A percentile compares a stretch with the other conserved stretches of the same genome.
Evolutionary conservation across 345 rosid species (phyloP).

Genomic region (Salix udensis): DNA sequence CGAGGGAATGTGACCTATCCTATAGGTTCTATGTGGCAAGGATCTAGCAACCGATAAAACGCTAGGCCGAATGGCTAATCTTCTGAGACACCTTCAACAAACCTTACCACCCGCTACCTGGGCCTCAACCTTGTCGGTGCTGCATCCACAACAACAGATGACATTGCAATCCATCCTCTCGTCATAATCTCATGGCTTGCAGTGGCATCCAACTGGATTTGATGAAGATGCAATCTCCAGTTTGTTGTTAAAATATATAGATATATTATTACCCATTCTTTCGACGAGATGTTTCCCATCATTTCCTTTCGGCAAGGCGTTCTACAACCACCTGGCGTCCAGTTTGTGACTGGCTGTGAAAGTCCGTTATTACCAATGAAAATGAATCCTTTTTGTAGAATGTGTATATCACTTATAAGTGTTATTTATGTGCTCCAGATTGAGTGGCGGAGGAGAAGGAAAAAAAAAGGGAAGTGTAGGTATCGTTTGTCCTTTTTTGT

Average conservation of each 20-base stretch:
- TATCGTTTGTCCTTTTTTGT: slow-evolving; percentile 5
- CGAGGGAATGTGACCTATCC: not conserved
- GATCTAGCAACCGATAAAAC: slow-evolving; percentile 92
- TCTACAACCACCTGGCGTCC: slow-evolving; percentile 26
- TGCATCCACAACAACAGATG: slow-evolving; percentile 94
- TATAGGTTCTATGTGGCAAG: slow-evolving; percentile 85
- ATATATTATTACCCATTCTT: slow-evolving; percentile 34
- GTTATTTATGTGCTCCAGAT: slow-evolving; percentile 10
- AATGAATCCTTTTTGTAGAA: slow-evolving; percentile 35
- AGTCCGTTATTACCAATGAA: slow-evolving; percentile 18
- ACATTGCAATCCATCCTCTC: slow-evolving; percentile 92
- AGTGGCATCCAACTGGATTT: slow-evolving; percentile 10
- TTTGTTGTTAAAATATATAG: slow-evolving; percentile 26
- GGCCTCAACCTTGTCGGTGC: slow-evolving; percentile 83
- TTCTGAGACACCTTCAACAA: slow-evolving; percentile 89
- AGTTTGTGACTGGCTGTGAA: slow-evolving; percentile 31
- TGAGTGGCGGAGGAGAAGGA: slow-evolving; percentile 13
- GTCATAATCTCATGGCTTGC: slow-evolving; percentile 27
- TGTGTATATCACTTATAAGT: slow-evolving; percentile 41
- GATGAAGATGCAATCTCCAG: slow-evolving; percentile 19
- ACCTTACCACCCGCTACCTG: slow-evolving; percentile 85
- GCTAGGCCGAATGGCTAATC: slow-evolving; percentile 65
- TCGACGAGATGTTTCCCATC: slow-evolving; percentile 28
- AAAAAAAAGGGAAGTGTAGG: slow-evolving; percentile 17
- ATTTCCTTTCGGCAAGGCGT: slow-evolving; percentile 31